Evolutionary conservation across 768 basidiomycete species (phyloP), one percentile per base, ranked within the genome.

Genomic region (Tephrocybe sp.): DNA sequence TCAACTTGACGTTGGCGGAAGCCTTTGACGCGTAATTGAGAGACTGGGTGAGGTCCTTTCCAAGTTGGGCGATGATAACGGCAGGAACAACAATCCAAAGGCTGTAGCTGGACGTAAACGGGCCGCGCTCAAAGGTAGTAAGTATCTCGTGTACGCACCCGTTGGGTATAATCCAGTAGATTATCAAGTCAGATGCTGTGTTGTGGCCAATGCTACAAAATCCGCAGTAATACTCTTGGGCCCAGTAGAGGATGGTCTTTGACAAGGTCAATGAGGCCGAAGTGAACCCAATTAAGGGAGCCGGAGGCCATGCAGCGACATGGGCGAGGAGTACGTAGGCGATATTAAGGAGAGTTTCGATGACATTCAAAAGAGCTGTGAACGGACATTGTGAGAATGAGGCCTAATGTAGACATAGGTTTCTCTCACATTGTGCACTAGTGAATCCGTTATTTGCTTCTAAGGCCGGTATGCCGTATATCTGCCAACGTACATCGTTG

Each of bases 211-310:
- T 71, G 9, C 80, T 73, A 60, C 90, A 93, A 44, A 73, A 83
- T 2, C 77, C 75, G 65, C 90, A 91, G 62, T 75, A 91, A 66
- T 86, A 87, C 66, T 94, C 93, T 64, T 92, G 85, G 12, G 74
- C 65, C 76, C 80, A 81, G 68, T 95, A 96, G n/a, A 96, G 75
- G 6, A 83, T 64, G 2, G 93, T 96, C 73, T 96, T 95, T 32
- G 85, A 80, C 36, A 93, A 69, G 0, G 93, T 95, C 86, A 93
- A 85, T n/a, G 78, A 66, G 2, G 78, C 84, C 1, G 81, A 76
- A 15, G 79, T 73, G 61, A 93, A 88, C 3, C 91, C 93, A 48
- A 95, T 61, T 23, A 94, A 57, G 1, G 88, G 79, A 0, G 93
- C 89, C 11, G 80, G 70, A 2, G 88, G 80, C 67, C 83, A 84